phyloP scores from a whole-genome alignment of 176 grass and related monocot species.

The Cenchrus americanus region DNA sequence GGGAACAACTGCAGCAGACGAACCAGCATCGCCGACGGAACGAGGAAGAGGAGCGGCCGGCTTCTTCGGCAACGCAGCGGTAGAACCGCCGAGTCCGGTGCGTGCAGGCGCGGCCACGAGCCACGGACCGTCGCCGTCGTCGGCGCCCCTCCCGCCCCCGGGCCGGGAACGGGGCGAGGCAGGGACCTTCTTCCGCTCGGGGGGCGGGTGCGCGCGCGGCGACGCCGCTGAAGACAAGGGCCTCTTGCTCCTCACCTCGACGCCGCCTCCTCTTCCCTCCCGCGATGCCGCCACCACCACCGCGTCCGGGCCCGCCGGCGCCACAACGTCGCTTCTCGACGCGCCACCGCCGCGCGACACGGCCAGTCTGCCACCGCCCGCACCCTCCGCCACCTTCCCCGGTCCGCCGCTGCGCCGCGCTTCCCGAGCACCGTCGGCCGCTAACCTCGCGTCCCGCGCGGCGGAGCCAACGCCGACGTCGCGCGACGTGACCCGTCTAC shows the following conservation, averaged over 20 bases:
- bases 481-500: no score
- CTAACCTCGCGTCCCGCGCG: no score
- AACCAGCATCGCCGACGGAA: neutral
- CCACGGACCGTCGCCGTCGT: no score
- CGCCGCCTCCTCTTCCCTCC: neutral
- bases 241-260: neutral
- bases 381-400: neutral
- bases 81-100: neutral
- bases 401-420: no score
- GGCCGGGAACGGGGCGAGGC: slow-evolving; percentile 3
- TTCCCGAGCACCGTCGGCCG: no score
- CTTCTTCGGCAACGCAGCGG: neutral
- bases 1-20: neutral
- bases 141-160: slow-evolving; percentile 20
- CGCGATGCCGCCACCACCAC: neutral
- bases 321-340: neutral
- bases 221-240: neutral
- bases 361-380: no score
- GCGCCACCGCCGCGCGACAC: neutral
- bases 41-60: neutral
- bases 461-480: no score
- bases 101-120: neutral
- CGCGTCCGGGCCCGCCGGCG: neutral
- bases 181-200: slow-evolving; percentile 24
- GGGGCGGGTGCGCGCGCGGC: slow-evolving; percentile 12